Conservation (phyloP, 805 yeast species). For the Candida silvicultrix region DNA sequence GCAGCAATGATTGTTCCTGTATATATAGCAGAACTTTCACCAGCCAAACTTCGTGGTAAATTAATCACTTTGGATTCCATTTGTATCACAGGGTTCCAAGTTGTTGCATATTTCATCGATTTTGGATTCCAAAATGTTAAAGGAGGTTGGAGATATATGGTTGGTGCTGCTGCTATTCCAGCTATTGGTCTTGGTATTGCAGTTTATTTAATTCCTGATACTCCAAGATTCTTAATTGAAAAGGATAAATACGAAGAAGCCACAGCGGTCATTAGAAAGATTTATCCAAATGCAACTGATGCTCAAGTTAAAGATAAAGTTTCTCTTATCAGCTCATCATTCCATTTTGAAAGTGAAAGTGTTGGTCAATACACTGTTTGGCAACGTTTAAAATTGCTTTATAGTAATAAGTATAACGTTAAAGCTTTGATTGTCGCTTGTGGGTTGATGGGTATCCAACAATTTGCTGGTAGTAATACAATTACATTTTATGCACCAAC, state of each 20-base stretch:
- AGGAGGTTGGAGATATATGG: conserved; percentile 34
- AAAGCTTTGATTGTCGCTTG: conserved; percentile 41
- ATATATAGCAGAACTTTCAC: conserved; percentile 46
- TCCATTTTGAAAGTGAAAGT: conserved; percentile 26
- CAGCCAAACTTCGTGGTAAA: conserved; percentile 33
- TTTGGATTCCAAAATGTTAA: conserved; percentile 22
- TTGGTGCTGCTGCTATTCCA: conserved; percentile 33
- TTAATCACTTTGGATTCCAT: conserved; percentile 32
- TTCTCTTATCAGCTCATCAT: conserved; percentile 30
- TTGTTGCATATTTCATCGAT: conserved; percentile 35
- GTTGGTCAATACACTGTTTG: conserved; percentile 4
- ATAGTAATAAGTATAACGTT: conserved; percentile 23
- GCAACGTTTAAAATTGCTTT: conserved; percentile 1
- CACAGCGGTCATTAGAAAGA: conserved; percentile 35
- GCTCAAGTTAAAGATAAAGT: conserved; percentile 42
- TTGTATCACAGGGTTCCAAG: conserved; percentile 46
- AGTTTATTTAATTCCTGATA: conserved; percentile 42
- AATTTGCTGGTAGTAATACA: conserved; percentile 55
- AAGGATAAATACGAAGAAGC: conserved; percentile 28
- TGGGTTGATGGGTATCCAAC: conserved; percentile 50
- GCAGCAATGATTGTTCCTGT: conserved; percentile 64
- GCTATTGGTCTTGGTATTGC: conserved; percentile 31
- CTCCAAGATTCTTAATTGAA: conserved; percentile 39
- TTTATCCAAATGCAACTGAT: conserved; percentile 35
- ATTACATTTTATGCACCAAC: conserved; percentile 59